Base-by-base conservation (phyloP, 441 rosid species). In the Raphanus hybrid region DNA sequence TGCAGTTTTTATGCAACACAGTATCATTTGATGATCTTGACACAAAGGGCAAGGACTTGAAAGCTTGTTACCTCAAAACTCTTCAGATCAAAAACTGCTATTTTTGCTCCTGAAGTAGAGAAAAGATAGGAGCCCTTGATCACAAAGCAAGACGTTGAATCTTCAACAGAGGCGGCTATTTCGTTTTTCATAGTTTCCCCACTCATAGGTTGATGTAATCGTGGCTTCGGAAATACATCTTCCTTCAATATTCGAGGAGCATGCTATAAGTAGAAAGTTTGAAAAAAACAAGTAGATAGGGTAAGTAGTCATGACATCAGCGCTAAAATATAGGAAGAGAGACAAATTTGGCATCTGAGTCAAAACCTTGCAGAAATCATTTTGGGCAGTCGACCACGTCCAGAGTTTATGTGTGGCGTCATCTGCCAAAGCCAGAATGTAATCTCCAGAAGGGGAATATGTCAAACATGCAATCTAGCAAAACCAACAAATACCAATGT, bases 71-170 rank as follows among this genome's bases (percentile, higher is more conserved):
- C 87, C 81, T 84, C 75, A 32, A 75, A 82, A 18, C 73, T 77
- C 41, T 75, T 75, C 39, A 80, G 11, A 80, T 74, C 74, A 70
- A 80, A 84, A 34, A 84, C 43, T 69, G 85, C 70, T 67, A 82
- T 80, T 60, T 69, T 72, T 39, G 75, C 84, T 71, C 85, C 87
- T 35, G 84, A 80, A 54, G 81, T 68, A 1, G 84, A 84, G 77
- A 75, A 80, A 65, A 82, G 73, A 80, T 77, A 41, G 64, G 83
- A 75, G 43, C 82, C 78, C 23, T 69, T 77, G 67, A 82, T 61
- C 0, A 82, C 82, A 69, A 84, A 79, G 74, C 83, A 84, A n/a
- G 80, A 65, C 2, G 34, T 11, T 32, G 70, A 54, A 29, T 45
- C 59, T 70, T 71, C 64, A 67, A 39, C 64, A 72, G 71, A 35